A percentile compares a stretch with the other conserved stretches of the same genome.
Evolutionary conservation across 257 asterid genomes (phyloP).

Genomic region (Plectranthus barbatus): DNA sequence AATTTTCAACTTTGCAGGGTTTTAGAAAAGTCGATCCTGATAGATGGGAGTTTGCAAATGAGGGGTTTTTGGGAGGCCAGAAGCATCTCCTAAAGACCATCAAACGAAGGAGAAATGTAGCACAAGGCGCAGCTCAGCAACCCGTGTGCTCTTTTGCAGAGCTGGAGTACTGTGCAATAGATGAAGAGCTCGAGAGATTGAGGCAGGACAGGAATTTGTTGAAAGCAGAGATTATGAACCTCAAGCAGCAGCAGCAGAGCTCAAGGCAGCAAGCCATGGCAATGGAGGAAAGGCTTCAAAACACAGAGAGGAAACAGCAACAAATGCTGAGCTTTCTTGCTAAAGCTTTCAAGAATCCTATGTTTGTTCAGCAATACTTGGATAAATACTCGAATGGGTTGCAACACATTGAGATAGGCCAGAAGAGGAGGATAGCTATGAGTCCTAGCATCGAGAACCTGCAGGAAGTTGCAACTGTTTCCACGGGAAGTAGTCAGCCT

Average conservation of each 20-base stretch:
- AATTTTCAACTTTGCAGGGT: conserved; percentile 51
- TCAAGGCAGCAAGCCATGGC: conserved; percentile 42
- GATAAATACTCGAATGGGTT: conserved; percentile 23
- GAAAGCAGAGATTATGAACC: conserved; percentile 58
- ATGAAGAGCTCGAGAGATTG: conserved; percentile 66
- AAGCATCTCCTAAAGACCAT: conserved; percentile 82
- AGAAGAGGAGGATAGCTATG: conserved; percentile 68
- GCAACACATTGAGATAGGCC: conserved; percentile 49
- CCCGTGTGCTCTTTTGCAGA: conserved; percentile 48
- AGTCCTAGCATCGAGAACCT: conserved; percentile 41
- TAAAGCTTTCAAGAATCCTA: conserved; percentile 47
- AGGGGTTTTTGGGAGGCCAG: conserved; percentile 85
- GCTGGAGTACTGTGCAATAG: conserved; percentile 56
- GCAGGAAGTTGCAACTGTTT: conserved; percentile 22
- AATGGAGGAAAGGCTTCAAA: conserved; percentile 47
- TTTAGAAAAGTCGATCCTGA: conserved; percentile 87
- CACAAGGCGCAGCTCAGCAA: conserved; percentile 30
- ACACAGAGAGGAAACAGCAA: conserved; percentile 57
- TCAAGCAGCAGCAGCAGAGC: conserved; percentile 59
- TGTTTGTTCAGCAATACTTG: conserved; percentile 41
- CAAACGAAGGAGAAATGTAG: conserved; percentile 57
- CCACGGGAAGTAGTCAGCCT: conserved; percentile 6
- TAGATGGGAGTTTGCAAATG: conserved; percentile 93
- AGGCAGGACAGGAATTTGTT: conserved; percentile 44
- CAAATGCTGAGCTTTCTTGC: conserved; percentile 67